Evolutionary conservation across 2,329 filamentous ascomycete genomes (phyloP).

Genomic region (Calycina marina): DNA sequence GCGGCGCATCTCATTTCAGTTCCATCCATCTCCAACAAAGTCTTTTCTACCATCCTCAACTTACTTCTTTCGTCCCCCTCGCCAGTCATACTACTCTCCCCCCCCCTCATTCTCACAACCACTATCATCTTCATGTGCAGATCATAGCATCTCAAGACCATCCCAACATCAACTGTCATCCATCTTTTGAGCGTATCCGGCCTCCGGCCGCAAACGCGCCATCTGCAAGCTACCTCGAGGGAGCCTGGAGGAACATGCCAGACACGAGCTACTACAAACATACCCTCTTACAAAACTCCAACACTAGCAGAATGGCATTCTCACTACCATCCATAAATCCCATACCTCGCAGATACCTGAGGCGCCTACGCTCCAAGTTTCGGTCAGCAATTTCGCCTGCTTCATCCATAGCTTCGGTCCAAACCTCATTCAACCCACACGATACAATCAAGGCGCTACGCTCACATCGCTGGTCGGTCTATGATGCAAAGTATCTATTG

Average conservation of each 20-base stretch:
- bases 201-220: not conserved
- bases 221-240: too few relatives aligned
- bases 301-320: constrained; percentile 24
- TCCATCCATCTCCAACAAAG: not conserved
- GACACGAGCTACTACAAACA: not conserved
- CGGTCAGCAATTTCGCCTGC: constrained; percentile 51
- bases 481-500: constrained; percentile 75
- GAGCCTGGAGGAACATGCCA: too few relatives aligned
- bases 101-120: not conserved
- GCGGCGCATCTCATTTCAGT: not conserved
- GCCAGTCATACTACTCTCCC: not conserved
- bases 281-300: not conserved
- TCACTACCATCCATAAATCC: constrained; percentile 33
- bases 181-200: not conserved
- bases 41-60: not conserved
- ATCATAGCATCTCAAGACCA: not conserved
- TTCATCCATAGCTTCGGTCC: constrained; percentile 59
- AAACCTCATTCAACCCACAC: constrained; percentile 69
- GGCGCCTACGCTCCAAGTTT: constrained; percentile 54
- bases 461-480: constrained; percentile 63
- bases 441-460: constrained; percentile 66
- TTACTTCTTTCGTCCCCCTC: too few relatives aligned
- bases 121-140: not conserved
- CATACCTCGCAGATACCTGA: constrained; percentile 49
- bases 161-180: not conserved